Evolutionary conservation across 768 basidiomycete genomes (phyloP).

Genomic region (Kwoniella botswanensis): DNA sequence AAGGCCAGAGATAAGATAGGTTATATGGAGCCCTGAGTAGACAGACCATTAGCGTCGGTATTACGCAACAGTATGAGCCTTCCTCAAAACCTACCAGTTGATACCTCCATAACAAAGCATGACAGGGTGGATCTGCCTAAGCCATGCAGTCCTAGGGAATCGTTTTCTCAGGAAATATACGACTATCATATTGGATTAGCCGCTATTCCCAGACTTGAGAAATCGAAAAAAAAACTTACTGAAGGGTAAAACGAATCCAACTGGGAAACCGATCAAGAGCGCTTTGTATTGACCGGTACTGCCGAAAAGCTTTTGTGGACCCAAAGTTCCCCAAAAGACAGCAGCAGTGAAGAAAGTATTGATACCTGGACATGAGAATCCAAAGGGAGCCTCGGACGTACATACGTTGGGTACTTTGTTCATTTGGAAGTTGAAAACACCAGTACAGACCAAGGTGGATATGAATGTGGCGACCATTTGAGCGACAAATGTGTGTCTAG

Average conservation of each 20-base stretch:
- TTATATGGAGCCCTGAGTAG: constrained; percentile 50
- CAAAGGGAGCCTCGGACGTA: constrained; percentile 52
- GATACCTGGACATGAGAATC: constrained; percentile 59
- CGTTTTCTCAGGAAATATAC: constrained; percentile 18
- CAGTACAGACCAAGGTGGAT: constrained; percentile 52
- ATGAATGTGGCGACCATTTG: constrained; percentile 59
- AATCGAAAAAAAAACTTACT: constrained; percentile 54
- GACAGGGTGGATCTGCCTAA: constrained; percentile 46
- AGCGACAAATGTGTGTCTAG: constrained; percentile 73
- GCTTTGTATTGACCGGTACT: constrained; percentile 60
- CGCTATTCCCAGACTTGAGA: not conserved
- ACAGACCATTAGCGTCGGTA: not conserved
- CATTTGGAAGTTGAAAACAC: constrained; percentile 57
- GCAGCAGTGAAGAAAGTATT: constrained; percentile 61
- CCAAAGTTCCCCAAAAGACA: constrained; percentile 59
- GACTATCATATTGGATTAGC: constrained; percentile 6
- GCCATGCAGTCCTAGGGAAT: constrained; percentile 28
- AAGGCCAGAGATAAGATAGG: constrained; percentile 43
- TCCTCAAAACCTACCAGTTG: constrained; percentile 12
- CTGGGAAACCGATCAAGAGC: constrained; percentile 74
- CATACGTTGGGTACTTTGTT: constrained; percentile 64
- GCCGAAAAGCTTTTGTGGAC: constrained; percentile 59
- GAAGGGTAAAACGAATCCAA: constrained; percentile 77
- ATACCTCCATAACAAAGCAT: constrained; percentile 34
- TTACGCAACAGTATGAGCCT: not conserved